Evolutionary conservation across 176 grass and related monocot genomes (phyloP).

Genomic region (Juncus effusus): DNA sequence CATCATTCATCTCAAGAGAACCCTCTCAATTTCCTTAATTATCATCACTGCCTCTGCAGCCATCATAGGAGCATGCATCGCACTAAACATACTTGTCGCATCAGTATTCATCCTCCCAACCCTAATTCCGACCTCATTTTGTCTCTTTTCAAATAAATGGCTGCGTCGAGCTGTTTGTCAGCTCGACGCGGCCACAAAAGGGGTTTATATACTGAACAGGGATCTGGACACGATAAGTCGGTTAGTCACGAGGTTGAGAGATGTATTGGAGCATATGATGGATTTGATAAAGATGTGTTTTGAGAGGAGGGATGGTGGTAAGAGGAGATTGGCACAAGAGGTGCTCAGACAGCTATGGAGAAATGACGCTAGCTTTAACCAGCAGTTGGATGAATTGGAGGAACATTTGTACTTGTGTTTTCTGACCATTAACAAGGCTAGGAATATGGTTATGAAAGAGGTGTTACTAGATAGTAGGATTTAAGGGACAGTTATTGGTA

Average conservation of each 20-base stretch:
- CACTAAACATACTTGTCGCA: constrained; percentile 52
- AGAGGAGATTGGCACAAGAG: constrained; percentile 63
- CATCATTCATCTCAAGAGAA: constrained; percentile 44
- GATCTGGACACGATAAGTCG: constrained; percentile 90
- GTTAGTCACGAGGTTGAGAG: constrained; percentile 63
- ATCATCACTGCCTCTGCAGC: constrained; percentile 30
- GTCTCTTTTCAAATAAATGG: constrained; percentile 35
- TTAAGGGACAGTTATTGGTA: neutral
- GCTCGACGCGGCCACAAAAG: constrained; percentile 77
- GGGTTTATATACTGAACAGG: constrained; percentile 78
- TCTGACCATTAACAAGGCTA: constrained; percentile 91
- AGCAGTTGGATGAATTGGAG: constrained; percentile 91
- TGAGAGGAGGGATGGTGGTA: constrained; percentile 33
- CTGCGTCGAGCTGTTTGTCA: constrained; percentile 37
- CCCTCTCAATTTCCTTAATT: constrained; percentile 44
- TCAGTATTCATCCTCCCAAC: constrained; percentile 41
- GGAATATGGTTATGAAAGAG: constrained; percentile 70
- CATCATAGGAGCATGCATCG: constrained; percentile 56
- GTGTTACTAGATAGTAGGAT: constrained; percentile 32
- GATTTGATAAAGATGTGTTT: constrained; percentile 68
- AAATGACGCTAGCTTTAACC: constrained; percentile 68
- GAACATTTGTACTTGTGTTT: constrained; percentile 96
- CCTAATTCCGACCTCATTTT: constrained; percentile 29
- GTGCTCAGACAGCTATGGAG: constrained; percentile 76
- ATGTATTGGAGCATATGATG: constrained; percentile 78